Evolutionary conservation across 2,329 filamentous ascomycete species (phyloP).

Genomic region (Ceratocystis destructans): DNA sequence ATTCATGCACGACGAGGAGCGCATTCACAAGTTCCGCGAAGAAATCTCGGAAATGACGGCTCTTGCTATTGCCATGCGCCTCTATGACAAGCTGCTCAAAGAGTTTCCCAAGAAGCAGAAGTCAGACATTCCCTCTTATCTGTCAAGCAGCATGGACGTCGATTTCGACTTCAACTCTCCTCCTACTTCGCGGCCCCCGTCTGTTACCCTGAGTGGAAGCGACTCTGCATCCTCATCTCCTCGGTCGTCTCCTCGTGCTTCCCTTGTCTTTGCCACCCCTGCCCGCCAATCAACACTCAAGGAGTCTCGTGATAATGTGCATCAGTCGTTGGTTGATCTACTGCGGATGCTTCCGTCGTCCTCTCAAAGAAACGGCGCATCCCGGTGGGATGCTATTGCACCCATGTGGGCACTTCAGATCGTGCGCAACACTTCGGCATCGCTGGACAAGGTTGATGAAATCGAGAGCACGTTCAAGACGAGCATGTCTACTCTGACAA

Average conservation of each 20-base stretch:
- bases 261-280: conserved; percentile 28
- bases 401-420: conserved; percentile 44
- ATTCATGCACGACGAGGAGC: conserved; percentile 52
- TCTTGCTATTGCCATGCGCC: conserved; percentile 48
- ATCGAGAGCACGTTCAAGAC: conserved; percentile 37
- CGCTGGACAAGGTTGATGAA: conserved; percentile 33
- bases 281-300: conserved; percentile 31
- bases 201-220: conserved; percentile 37
- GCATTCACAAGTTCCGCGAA: conserved; percentile 44
- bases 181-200: conserved; percentile 35
- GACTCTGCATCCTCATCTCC: conserved; percentile 40
- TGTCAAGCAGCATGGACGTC: conserved; percentile 19
- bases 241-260: conserved; percentile 32
- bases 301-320: conserved; percentile 35
- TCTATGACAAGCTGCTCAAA: conserved; percentile 39
- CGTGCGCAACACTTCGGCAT: conserved; percentile 41
- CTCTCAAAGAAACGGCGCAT: conserved; percentile 24
- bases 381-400: conserved; percentile 40
- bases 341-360: conserved; percentile 36
- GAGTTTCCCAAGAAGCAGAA: background rate
- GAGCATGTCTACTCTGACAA: conserved; percentile 32
- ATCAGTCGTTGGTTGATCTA: conserved; percentile 40
- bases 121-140: conserved; percentile 22
- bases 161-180: conserved; percentile 38
- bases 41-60: conserved; percentile 51